Evolutionary conservation across 1,284 basidiomycete genomes (phyloP).

Genomic region (Entoloma clypeatum): DNA sequence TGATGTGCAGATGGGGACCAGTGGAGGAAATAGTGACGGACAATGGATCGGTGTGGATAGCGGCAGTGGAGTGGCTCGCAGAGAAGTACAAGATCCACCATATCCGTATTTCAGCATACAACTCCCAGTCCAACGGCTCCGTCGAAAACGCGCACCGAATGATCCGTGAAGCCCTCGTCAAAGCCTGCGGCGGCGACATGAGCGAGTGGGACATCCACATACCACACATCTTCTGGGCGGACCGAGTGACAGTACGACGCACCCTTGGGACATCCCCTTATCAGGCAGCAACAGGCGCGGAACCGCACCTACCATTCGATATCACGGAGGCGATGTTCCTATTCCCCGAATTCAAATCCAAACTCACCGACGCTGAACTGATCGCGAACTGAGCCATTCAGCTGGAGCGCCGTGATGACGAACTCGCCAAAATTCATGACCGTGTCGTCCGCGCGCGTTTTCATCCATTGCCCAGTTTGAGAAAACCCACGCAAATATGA

Average conservation of each 20-base stretch:
- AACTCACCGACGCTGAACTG: constrained; percentile 20
- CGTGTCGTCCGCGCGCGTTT: constrained; percentile 20
- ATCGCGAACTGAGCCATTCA: constrained; percentile 17
- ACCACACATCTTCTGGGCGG: constrained; percentile 4
- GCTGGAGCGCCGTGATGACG: constrained; percentile 21
- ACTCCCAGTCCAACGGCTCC: constrained; percentile 18
- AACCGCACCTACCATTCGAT: constrained; percentile 34
- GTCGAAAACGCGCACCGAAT: constrained; percentile 15
- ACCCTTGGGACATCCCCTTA: constrained; percentile 21
- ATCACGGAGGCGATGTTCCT: constrained; percentile 33
- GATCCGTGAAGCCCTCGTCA: constrained; percentile 16
- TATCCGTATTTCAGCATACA: constrained; percentile 20
- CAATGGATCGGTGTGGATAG: too few relatives aligned
- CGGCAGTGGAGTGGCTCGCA: constrained; percentile 1
- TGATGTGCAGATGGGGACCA: too few relatives aligned
- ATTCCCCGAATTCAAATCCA: constrained; percentile 10
- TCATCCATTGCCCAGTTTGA: constrained; percentile 24
- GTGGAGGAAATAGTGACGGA: too few relatives aligned
- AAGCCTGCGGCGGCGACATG: constrained; percentile 11
- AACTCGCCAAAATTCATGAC: constrained; percentile 18
- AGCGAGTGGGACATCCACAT: constrained; percentile 5
- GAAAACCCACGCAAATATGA: constrained; percentile 16
- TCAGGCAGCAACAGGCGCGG: constrained; percentile 27
- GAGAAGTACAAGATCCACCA: constrained; percentile 10
- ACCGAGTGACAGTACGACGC: constrained; percentile 2